Conservation (phyloP, 768 basidiomycete genomes). For the Agaricus bisporus region DNA sequence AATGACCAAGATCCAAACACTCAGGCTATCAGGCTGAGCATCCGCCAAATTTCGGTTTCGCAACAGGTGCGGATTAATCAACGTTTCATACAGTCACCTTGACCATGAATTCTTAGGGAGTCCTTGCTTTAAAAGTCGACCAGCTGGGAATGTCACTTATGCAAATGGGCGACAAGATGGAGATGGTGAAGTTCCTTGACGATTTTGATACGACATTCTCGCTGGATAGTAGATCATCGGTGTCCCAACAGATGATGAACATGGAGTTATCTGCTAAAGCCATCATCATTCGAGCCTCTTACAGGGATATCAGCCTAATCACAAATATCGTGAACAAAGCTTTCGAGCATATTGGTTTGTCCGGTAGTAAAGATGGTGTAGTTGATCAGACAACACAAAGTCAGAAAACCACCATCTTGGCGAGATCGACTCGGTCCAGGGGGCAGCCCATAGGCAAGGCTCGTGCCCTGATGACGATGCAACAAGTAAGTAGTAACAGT, state of each 20-base stretch:
- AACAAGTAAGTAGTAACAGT: slow-evolving; percentile 51
- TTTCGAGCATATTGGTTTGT: slow-evolving; percentile 43
- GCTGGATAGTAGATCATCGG: slow-evolving; percentile 76
- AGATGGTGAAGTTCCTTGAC: slow-evolving; percentile 89
- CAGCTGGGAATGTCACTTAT: slow-evolving; percentile 91
- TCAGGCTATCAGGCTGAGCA: slow-evolving; percentile 81
- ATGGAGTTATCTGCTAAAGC: slow-evolving; percentile 81
- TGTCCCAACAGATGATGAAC: slow-evolving; percentile 65
- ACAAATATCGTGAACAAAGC: slow-evolving; percentile 83
- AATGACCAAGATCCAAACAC: slow-evolving; percentile 72
- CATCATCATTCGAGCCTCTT: slow-evolving; percentile 90
- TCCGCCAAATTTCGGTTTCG: slow-evolving; percentile 80
- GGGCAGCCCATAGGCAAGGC: slow-evolving; percentile 29
- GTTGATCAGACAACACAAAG: neutral
- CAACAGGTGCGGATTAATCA: slow-evolving; percentile 61
- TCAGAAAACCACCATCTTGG: slow-evolving; percentile 3
- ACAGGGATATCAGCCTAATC: slow-evolving; percentile 89
- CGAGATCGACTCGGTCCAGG: slow-evolving; percentile 3
- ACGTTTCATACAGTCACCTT: slow-evolving; percentile 4
- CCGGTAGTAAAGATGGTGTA: neutral
- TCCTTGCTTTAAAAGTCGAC: slow-evolving; percentile 73
- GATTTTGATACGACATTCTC: slow-evolving; percentile 86
- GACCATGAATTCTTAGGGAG: slow-evolving; percentile 42
- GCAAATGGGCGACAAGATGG: slow-evolving; percentile 76
- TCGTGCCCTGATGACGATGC: slow-evolving; percentile 56